phyloP scores from a whole-genome alignment of 345 rosid genomes.

The Nephelium lappaceum region DNA sequence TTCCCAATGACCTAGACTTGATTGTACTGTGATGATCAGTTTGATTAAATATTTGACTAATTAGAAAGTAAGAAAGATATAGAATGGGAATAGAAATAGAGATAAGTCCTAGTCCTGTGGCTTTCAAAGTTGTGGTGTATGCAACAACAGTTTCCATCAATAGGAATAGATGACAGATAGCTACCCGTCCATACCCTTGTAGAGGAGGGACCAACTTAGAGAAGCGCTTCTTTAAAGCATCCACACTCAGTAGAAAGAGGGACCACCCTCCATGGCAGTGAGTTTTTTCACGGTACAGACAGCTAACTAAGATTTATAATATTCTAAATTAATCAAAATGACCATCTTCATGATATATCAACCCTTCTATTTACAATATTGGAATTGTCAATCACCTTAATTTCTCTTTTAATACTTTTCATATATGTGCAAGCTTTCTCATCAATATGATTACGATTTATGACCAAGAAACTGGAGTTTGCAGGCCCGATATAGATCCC shows the following conservation, averaged over 20 bases:
- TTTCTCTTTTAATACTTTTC: no score
- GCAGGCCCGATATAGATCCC: not conserved
- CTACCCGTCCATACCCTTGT: constrained; percentile 11
- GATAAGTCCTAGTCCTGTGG: constrained; percentile 20
- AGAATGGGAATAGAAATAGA: not conserved
- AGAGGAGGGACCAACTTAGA: constrained; percentile 63
- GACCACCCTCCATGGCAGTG: constrained; percentile 40
- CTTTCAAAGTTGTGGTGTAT: constrained; percentile 39
- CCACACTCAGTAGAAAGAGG: constrained; percentile 36
- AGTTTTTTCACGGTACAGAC: constrained; percentile 39
- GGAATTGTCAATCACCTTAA: no score
- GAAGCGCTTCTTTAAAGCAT: constrained; percentile 58
- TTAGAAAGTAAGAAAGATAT: not conserved
- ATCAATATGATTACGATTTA: not conserved
- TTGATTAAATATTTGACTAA: not conserved
- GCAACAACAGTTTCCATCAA: constrained; percentile 12
- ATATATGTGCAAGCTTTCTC: no score
- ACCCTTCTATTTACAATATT: no score
- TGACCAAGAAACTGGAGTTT: not conserved
- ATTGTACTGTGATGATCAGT: not conserved
- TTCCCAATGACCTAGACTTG: not conserved
- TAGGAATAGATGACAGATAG: constrained; percentile 28
- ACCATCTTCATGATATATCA: not conserved
- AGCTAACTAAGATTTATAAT: not conserved
- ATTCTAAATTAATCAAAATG: not conserved